Base-by-base conservation (phyloP, 2,329 filamentous ascomycete species). In the Exophiala phaeomuriformis region DNA sequence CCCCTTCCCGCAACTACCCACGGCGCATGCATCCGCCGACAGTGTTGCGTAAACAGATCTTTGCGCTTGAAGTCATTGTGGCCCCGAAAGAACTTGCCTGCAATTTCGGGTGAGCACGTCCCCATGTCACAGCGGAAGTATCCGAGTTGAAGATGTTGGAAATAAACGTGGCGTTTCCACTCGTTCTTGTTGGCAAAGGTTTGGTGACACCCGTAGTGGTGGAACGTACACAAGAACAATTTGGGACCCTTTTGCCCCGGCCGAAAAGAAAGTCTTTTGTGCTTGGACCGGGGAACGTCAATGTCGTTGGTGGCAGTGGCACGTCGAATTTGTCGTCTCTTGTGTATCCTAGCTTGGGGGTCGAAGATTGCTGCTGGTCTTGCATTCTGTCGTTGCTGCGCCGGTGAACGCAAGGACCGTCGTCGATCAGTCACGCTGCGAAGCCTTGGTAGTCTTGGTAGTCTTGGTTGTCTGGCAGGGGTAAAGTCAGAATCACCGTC, bases 81-180 rank as follows among this genome's bases (percentile, higher is more conserved):
- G 12, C 63, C 55, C 33, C 41, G 47, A 2, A 53, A 42, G 27
- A 48, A 53, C 36, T 47, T 53, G 5, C 29, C 48, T 4, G 51
- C 50, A 65, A 61, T n/a, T 60, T 66, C 35, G n/a, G 56, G n/a
- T 54, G 67, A 66, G 66, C 82, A 85, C 5, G 69, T 65, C 56
- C 81, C 85, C 32, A 85, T 74, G 60, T 83, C 78, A 71, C 90
- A 97, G 53, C 85, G 76, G 81, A 84, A 96, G 70, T 83, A 86
- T 42, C 79, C 73, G 2, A 88, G 75, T 50, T 84, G 80, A 27
- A 95, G 75, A 65, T 97, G 91, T 65, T 95, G 86, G 0, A 85
- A 86, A 32, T 76, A 73, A 63, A 91, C 82, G 66, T 97, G 91
- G 0, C 91, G 82, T 69, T 96, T 96, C 91, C 91, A 96, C 68